Evolutionary conservation across 805 yeast species (phyloP), one percentile per base, ranked within the genome.

Genomic region (Nakazawaea peltata): DNA sequence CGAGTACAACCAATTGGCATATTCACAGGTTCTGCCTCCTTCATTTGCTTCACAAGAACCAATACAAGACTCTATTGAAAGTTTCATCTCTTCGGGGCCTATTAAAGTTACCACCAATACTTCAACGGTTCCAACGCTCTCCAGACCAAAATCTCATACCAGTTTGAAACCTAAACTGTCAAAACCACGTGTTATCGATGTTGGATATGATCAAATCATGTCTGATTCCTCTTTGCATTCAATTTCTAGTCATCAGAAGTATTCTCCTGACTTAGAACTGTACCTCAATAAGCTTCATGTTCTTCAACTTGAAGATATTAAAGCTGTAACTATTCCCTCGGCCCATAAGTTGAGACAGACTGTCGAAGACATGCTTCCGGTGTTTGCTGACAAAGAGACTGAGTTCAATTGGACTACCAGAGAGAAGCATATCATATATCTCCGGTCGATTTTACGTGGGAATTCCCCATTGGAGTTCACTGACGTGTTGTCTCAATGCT

Each of bases 321-420:
- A 44, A 18, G 50, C 71, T 0, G 41, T 56, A 5, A 44, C 59
- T 31, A 45, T 64, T 2, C 13, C 35, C 4, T 43, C 57, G 26
- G 51, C 51, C 10, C 49, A 53, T 25, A 45, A 49, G 10, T 43
- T 68, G 19, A 6, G 31, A 11, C 23, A 5, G 15, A 23, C 17
- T 5, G 8, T 60, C 15, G 59, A 56, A 21, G 37, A 40, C 9
- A 46, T 61, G 55, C 23, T 40, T 7, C 40, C 53, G 0, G 44
- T 52, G 17, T 87, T 90, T 47, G 70, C 65, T 7, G 81, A 80
- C 4, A 65, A 80, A 48, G 98, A 92, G 53, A 81, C 94, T 0
- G 98, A 92, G 50, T 68, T 69, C 40, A 92, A 92, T 51, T 92
- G 98, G 98, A 57, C 63, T 16, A 45, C 48, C 0, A 67, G 98